These are phyloP conservation scores for Cryptosporidium muris DNA, from an alignment of 169 alveolate genomes.

Conservation along the genomic window DNA sequence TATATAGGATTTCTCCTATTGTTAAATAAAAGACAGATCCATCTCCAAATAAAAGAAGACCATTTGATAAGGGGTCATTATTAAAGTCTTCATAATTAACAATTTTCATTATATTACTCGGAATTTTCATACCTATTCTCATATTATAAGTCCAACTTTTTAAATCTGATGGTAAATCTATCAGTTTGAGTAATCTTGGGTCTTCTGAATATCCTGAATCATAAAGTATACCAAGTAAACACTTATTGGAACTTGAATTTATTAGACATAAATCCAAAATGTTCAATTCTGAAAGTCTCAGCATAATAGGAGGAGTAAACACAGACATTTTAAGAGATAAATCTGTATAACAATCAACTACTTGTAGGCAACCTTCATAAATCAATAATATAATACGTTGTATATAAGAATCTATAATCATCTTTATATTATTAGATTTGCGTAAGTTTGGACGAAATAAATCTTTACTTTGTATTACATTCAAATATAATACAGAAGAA, in stretches of 20 bases:
- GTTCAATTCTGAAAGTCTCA: slow-evolving; percentile 39
- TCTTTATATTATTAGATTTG: slow-evolving; percentile 26
- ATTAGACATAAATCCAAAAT: slow-evolving; percentile 31
- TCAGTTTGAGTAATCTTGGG: slow-evolving; percentile 46
- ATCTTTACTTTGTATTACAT: slow-evolving; percentile 20
- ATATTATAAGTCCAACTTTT: slow-evolving; percentile 46
- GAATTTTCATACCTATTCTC: slow-evolving; percentile 25
- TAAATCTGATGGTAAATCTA: slow-evolving; percentile 38
- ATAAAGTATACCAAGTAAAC: slow-evolving; percentile 21
- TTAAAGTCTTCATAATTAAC: slow-evolving; percentile 10
- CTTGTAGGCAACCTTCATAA: slow-evolving; percentile 61
- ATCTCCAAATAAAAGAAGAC: slow-evolving; percentile 64
- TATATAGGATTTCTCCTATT: slow-evolving; percentile 36
- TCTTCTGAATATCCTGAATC: slow-evolving; percentile 52
- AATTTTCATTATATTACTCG: slow-evolving; percentile 12
- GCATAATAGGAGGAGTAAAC: slow-evolving; percentile 29
- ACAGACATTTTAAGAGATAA: neutral
- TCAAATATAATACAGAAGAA: slow-evolving; percentile 10
- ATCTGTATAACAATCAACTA: slow-evolving; percentile 14
- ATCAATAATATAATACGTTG: slow-evolving; percentile 35
- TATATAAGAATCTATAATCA: slow-evolving; percentile 48
- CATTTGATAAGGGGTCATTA: slow-evolving; percentile 5
- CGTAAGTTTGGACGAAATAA: slow-evolving; percentile 41
- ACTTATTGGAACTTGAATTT: slow-evolving; percentile 12
- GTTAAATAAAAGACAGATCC: slow-evolving; percentile 42